Evolutionary conservation across 164 flowering plant genomes (phyloP), one percentile per base, ranked within the genome.

Genomic region (Chloranthus sessilifolius): DNA sequence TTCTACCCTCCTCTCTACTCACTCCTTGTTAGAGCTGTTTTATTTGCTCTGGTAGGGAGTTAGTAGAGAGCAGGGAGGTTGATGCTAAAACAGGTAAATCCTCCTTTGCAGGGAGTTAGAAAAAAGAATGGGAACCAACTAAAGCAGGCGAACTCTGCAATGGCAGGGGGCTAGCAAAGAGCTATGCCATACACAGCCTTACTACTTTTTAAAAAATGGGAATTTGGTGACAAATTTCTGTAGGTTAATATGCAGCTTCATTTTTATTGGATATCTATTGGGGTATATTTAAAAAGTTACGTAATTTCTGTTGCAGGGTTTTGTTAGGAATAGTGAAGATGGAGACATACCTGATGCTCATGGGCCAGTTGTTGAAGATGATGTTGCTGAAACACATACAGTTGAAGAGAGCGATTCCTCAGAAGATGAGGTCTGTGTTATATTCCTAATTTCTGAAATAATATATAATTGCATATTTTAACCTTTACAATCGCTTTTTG

Each of bases 351-450:
- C n/a, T n/a, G n/a, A n/a, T 3, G 50, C 11, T 43, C 7, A 31
- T 33, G 34, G 17, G 15, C 48, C 47, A 34, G 63, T 36, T 14
- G 61, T 44, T 21, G 25, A 17, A 4, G 67, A 58, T 27, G 67
- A 55, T 19, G 59, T 34, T 27, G 51, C 11, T 37, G 68, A 56
- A 23, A 15, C 40, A 3, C 7, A 39, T 56, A 20, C 27, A 19
- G 66, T 44, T 29, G 70, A 66, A 60, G 74, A 73, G 65, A 73
- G 77, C 36, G 77, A 73, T 55, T 73, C 77, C 19, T 73, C 77
- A n/a, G 77, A 73, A 58, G 77, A 73, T 31, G 77, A 73, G 77
- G 71, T 62, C 27, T 11, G 20, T 19, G n/a, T 25, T n/a, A 26
- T 19, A n/a, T 46, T 30, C 17, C 14, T 19, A 5, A n/a, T 39